These are phyloP conservation scores for Phoenix dactylifera DNA, from an alignment of 176 grass and related monocot genomes.

Conservation along the genomic window DNA sequence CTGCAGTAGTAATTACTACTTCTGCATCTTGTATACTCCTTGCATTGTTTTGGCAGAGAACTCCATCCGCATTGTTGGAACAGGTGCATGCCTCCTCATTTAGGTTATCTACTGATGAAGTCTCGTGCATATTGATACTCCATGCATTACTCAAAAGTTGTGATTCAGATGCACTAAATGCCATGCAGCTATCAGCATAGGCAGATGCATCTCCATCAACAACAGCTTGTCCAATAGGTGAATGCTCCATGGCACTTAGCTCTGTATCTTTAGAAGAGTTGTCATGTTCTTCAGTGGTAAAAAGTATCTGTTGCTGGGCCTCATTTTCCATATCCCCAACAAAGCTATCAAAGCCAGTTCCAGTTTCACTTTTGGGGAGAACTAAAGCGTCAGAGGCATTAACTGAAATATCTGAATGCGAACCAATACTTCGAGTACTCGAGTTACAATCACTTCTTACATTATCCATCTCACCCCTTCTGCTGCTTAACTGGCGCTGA, in stretches of 20 bases:
- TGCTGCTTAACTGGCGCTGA: conserved; percentile 39
- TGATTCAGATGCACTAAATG: conserved; percentile 12
- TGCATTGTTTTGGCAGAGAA: background rate
- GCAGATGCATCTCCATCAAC: conserved; percentile 27
- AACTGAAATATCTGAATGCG: conserved; percentile 73
- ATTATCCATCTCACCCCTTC: conserved; percentile 46
- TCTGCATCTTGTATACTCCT: background rate
- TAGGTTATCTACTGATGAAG: background rate
- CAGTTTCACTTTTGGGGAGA: conserved; percentile 32
- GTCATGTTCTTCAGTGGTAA: conserved; percentile 18
- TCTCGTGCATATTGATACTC: background rate
- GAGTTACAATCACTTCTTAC: conserved; percentile 28
- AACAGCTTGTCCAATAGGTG: conserved; percentile 20
- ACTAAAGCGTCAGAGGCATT: conserved; percentile 39
- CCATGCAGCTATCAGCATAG: background rate
- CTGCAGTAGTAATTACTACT: background rate
- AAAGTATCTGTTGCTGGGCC: conserved; percentile 19
- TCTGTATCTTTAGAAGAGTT: conserved; percentile 24
- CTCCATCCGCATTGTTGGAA: background rate
- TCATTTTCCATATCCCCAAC: conserved; percentile 29
- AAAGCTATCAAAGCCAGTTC: conserved; percentile 31
- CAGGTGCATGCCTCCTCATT: background rate
- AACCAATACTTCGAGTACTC: conserved; percentile 50
- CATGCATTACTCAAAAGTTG: background rate
- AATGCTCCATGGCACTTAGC: conserved; percentile 27